A percentile compares a stretch with the other conserved stretches of the same genome.
Conservation (phyloP, 2,329 filamentous ascomycete genomes). For the Apiospora marii region DNA sequence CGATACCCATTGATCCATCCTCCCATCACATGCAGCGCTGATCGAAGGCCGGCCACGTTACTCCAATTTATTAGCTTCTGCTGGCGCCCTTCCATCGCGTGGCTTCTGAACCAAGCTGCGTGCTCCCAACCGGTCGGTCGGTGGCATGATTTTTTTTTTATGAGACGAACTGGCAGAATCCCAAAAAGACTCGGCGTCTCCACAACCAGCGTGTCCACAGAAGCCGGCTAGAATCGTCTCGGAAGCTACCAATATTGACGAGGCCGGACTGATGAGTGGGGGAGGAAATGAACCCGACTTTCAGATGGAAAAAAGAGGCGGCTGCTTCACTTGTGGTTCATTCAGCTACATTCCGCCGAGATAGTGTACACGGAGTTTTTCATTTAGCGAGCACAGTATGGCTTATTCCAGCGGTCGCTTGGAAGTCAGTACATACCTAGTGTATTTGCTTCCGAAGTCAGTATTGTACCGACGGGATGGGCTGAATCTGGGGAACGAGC, state of each 20-base stretch:
- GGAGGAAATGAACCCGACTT: background rate
- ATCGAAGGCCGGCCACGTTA: background rate
- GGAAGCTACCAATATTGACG: background rate
- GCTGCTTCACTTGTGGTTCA: background rate
- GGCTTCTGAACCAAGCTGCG: background rate
- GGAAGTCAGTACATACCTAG: background rate
- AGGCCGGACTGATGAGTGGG: background rate
- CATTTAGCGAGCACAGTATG: no score
- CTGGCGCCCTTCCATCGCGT: constrained; percentile 14
- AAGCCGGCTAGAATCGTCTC: constrained; percentile 4
- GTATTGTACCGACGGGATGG: background rate
- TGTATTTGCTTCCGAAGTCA: background rate
- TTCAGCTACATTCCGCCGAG: background rate
- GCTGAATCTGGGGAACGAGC: background rate
- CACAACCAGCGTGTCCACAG: background rate
- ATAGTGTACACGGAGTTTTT: no score
- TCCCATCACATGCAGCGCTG: constrained; percentile 15
- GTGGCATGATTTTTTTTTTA: background rate
- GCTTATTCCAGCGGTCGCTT: no score
- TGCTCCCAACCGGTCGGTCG: background rate
- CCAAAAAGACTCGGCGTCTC: background rate
- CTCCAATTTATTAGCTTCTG: constrained; percentile 10
- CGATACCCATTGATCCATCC: background rate
- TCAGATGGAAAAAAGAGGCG: background rate
- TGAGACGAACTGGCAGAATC: background rate